Evolutionary conservation across 73 alveolate species (phyloP), one percentile per base, ranked within the genome.

Genomic region (Uronychia setigera): DNA sequence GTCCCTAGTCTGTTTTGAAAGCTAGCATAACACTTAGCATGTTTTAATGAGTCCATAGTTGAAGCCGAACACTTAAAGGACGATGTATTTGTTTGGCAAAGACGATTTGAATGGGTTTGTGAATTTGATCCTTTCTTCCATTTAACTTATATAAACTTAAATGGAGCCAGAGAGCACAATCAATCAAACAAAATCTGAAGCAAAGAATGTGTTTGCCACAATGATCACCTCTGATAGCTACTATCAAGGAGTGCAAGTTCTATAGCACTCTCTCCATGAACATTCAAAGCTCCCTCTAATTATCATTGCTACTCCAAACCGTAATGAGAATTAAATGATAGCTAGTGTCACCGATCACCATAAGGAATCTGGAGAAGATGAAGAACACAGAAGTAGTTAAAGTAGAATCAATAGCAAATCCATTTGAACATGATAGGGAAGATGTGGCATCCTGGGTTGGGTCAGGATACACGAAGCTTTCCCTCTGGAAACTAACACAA

Each of bases 401-500:
- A 1, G 80, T 0, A 11, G 78, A 1, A 0, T 19, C 31, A n/a
- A 26, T 25, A 58, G 11, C 60, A 19, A 59, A 27, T 35, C 60
- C 46, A 13, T 11, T 0, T 57, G 35, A 58, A 26, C n/a, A n/a
- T n/a, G n/a, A n/a, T n/a, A 81, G 77, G 33, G 32, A 29, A 19
- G 86, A 57, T 1, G n/a, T n/a, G n/a, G 80, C 93, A 11, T 89
- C 93, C 0, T 93, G 97, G 97, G 74, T 46, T 31, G 93, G 93
- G 26, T 85, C 94, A 31, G 97, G 97, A 0, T 93, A 85, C 86
- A 93, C 97, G 57, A 93, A 93, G 82, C 86, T 93, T 32, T 85
- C 87, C 34, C 59, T 80, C n/a, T 86, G 92, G 92, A 0, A 78
- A 35, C 33, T 86, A 32, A 29, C 33, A 0, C 58, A 87, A 27